Base-by-base conservation (phyloP, 2,329 filamentous ascomycete species). In the Pseudogymnoascus sp. region DNA sequence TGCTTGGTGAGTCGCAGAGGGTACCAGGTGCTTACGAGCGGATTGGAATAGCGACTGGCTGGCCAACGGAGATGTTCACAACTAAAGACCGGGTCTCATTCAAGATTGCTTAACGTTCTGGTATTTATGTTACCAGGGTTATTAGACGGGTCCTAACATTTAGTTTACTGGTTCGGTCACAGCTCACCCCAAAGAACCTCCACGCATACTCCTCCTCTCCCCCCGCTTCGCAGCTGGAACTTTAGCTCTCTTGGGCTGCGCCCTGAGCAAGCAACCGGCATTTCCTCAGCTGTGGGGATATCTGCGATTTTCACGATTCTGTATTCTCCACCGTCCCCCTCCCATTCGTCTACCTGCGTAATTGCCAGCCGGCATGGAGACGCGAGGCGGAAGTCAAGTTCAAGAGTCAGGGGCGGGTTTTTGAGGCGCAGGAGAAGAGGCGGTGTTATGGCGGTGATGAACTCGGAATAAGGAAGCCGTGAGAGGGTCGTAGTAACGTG, bases 261-360 rank as follows among this genome's bases (percentile, higher is more conserved):
- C n/a, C 28, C 35, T 2, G 3, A 28, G 35, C 62, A 61, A 32
- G 39, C 16, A 16, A 66, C 18, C 47, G 61, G 25, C 16, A 65
- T 34, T 20, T 65, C 64, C 8, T 35, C 41, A 14, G 39, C 57
- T 8, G 60, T 66, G 20, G 62, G 64, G 57, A 66, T 65, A 50
- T 64, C 59, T 22, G 60, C 32, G 18, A 63, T 38, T 2, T 64
- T 16, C 35, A 66, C 35, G 38, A 39, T 28, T 4, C 60, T 30
- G 60, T 54, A 30, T 2, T 39, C 47, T 39, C 32, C 22, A 20
- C 30, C 25, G n/a, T 20, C 37, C 11, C 4, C 18, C 43, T 7
- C 30, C 37, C 12, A 8, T 28, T 62, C 54, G 32, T 62, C 54
- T 22, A 28, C 41, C 12, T 28, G 32, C n/a, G 61, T 32, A 54